Base-by-base conservation (phyloP, 2,329 filamentous ascomycete genomes). In the Talaromyces atroroseus region DNA sequence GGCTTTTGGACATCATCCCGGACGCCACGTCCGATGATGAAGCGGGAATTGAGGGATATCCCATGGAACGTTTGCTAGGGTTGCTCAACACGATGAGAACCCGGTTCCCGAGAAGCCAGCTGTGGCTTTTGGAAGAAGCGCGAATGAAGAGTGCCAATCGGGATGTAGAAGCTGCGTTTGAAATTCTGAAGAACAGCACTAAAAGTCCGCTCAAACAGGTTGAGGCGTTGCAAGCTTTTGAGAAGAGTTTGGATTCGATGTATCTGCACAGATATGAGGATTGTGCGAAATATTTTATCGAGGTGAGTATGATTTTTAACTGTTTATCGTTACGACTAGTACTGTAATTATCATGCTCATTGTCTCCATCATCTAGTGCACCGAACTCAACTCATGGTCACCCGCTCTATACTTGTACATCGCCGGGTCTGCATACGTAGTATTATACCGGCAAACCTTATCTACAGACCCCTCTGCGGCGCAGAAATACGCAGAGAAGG, bases 91-190 rank as follows among this genome's bases (percentile, higher is more conserved):
- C 85, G 26, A 94, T 96, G 88, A 82, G 89, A 46, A 66, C 74
- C 21, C 83, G 87, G 2, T 96, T 95, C 65, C 91, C 92, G 0
- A 83, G 90, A 52, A 92, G 88, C 49, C 82, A 87, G 47, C 80
- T 97, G 10, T 99, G 92, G 92, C 79, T 87, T 16, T 77, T 97
- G 1, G 92, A 97, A 71, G 89, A 96, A 74, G 88, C 91, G 0
- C 82, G 92, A 24, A 86, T 91, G 77, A 74, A 85, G 26, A 84
- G 86, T 7, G 84, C 84, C 36, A 83, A 86, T 52, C 82, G 82
- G 38, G 75, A 87, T 48, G 76, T 96, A 0, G 77, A 83, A 29
- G 80, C 81, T 32, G 87, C 91, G 0, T 76, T 96, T 40, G 76
- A 80, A 1, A 76, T 91, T 24, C 77, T 95, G 16, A 77, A 74